phyloP scores from a whole-genome alignment of 805 yeast genomes.

The Saturnispora serradocipensis region DNA sequence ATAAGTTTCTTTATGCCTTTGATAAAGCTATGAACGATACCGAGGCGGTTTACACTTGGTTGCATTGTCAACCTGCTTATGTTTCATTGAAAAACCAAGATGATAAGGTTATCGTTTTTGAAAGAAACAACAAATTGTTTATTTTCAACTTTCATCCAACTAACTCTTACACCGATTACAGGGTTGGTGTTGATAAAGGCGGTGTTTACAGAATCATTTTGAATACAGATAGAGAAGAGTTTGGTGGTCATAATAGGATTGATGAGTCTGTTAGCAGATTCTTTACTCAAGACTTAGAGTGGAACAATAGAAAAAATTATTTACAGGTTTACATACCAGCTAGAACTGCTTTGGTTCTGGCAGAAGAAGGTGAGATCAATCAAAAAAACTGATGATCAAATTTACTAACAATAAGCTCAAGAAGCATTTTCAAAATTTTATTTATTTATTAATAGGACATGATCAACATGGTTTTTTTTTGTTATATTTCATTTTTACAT shows the following conservation, averaged over 20 bases:
- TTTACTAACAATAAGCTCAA: not conserved
- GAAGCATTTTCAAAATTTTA: not conserved
- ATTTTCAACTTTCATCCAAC: slow-evolving; percentile 88
- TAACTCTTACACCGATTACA: slow-evolving; percentile 73
- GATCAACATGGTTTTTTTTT: not conserved
- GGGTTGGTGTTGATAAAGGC: slow-evolving; percentile 76
- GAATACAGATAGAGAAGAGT: slow-evolving; percentile 59
- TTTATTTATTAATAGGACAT: not conserved
- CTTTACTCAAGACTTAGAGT: slow-evolving; percentile 62
- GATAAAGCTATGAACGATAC: slow-evolving; percentile 77
- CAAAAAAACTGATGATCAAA: not conserved
- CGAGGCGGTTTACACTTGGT: slow-evolving; percentile 65
- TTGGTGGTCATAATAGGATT: slow-evolving; percentile 77
- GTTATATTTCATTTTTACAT: not conserved
- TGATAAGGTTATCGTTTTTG: slow-evolving; percentile 84
- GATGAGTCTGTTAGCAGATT: slow-evolving; percentile 44
- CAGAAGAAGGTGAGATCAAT: slow-evolving; percentile 28
- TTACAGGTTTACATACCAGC: slow-evolving; percentile 76
- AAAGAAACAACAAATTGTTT: slow-evolving; percentile 76
- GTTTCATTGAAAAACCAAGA: slow-evolving; percentile 80
- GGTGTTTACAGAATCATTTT: slow-evolving; percentile 72
- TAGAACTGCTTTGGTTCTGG: slow-evolving; percentile 59
- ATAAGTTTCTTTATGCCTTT: slow-evolving; percentile 69
- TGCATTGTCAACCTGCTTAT: slow-evolving; percentile 64
- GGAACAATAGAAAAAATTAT: slow-evolving; percentile 76